These are phyloP conservation scores for Metarhizium brunneum DNA, from an alignment of 2,329 filamentous ascomycete genomes.

Conservation along the genomic window DNA sequence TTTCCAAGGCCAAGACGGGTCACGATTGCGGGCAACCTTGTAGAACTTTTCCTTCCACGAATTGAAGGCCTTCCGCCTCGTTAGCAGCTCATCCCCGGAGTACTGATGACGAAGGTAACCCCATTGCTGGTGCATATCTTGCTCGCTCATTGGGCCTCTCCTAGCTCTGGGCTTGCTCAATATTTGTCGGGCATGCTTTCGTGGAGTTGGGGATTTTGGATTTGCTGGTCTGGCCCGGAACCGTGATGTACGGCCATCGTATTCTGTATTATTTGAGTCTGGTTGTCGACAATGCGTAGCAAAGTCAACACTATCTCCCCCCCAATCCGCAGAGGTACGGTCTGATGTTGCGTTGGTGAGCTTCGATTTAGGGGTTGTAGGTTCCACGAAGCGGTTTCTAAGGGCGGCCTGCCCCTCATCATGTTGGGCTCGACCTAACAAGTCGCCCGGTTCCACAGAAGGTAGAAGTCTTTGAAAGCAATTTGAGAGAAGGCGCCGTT, in stretches of 20 bases:
- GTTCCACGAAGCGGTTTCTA: neutral
- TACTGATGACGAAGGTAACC: conserved; percentile 21
- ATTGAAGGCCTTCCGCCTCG: conserved; percentile 15
- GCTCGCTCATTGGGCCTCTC: neutral
- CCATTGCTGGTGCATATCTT: conserved; percentile 19
- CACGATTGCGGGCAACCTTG: conserved; percentile 8
- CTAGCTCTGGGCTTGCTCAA: neutral
- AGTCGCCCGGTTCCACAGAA: neutral
- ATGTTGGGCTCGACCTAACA: neutral
- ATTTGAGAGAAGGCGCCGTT: neutral
- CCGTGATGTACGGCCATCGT: neutral
- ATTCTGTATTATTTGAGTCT: neutral
- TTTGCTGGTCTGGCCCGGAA: neutral
- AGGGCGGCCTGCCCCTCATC: neutral
- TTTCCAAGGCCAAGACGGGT: conserved; percentile 16
- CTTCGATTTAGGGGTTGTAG: neutral
- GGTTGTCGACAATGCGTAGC: neutral
- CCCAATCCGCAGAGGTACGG: neutral
- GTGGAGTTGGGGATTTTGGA: neutral
- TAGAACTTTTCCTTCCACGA: conserved; percentile 20
- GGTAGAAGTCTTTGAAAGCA: neutral
- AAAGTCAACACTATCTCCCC: neutral
- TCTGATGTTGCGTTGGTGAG: neutral
- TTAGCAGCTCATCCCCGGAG: conserved; percentile 12
- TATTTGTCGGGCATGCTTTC: neutral